Conservation (phyloP, 768 basidiomycete genomes). For the Rhizopogon vulgaris region DNA sequence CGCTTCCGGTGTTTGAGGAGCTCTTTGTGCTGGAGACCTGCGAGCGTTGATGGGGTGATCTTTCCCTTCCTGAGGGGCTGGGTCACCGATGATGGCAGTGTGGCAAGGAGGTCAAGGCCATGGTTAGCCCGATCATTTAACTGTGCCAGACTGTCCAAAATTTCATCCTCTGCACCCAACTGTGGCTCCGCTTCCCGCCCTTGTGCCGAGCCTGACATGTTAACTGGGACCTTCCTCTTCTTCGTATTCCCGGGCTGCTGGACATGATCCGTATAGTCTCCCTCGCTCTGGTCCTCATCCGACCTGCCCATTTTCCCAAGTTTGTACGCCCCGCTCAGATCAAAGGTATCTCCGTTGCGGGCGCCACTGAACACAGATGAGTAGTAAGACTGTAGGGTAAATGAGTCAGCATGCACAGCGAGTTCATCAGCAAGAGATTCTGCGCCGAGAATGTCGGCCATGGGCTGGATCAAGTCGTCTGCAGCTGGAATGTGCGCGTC, state of each 20-base stretch:
- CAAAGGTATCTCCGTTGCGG: slow-evolving; percentile 10
- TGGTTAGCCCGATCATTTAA: slow-evolving; percentile 20
- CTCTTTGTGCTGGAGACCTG: slow-evolving; percentile 72
- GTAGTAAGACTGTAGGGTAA: slow-evolving; percentile 61
- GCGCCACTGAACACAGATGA: slow-evolving; percentile 45
- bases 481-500: slow-evolving; percentile 21
- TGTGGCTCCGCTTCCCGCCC: slow-evolving; percentile 38
- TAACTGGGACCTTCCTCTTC: slow-evolving; percentile 81
- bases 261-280: slow-evolving; percentile 62
- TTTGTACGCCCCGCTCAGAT: slow-evolving; percentile 21
- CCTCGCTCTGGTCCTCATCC: slow-evolving; percentile 51
- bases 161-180: slow-evolving; percentile 40
- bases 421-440: slow-evolving; percentile 53
- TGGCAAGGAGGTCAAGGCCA: slow-evolving; percentile 16
- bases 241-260: slow-evolving; percentile 81
- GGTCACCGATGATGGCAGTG: slow-evolving; percentile 14
- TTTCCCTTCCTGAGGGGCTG: slow-evolving; percentile 32
- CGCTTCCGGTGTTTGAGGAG: slow-evolving; percentile 61
- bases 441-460: slow-evolving; percentile 31
- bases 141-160: slow-evolving; percentile 19
- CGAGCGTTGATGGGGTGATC: slow-evolving; percentile 54
- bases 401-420: slow-evolving; percentile 48
- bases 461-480: slow-evolving; percentile 24
- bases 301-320: slow-evolving; percentile 26
- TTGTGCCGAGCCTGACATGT: slow-evolving; percentile 35